Percentiles rank a stretch among this genome's conserved stretches.
Conservation (phyloP, 2,329 filamentous ascomycete genomes). For the Claviceps africana region DNA sequence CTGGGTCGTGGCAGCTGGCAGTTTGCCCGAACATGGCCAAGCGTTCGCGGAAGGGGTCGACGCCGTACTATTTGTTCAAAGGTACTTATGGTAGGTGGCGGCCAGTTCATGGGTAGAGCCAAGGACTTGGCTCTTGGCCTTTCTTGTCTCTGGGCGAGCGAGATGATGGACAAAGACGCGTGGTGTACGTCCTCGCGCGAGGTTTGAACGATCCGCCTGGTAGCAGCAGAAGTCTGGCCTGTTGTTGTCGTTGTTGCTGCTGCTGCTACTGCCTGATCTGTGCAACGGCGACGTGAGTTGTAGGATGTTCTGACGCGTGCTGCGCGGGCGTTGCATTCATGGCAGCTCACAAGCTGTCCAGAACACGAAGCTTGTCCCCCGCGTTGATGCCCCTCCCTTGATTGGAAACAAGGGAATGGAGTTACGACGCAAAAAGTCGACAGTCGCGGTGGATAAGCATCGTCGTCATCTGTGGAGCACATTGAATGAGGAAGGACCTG, state of each 20-base stretch:
- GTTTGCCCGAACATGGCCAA: background rate
- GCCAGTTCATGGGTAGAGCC: background rate
- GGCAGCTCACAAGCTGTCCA: background rate
- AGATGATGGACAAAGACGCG: too few species aligned
- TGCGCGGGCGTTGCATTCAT: background rate
- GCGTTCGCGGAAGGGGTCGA: background rate
- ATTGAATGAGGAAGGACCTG: background rate
- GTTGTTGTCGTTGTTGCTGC: too few species aligned
- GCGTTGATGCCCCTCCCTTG: background rate
- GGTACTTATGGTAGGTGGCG: background rate
- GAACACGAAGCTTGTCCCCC: background rate
- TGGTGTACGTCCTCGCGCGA: too few species aligned
- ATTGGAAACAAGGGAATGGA: background rate
- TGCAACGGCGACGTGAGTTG: background rate
- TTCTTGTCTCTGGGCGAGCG: too few species aligned
- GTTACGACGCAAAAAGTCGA: background rate
- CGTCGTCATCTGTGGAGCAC: slow-evolving; percentile 1
- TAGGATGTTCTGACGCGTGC: background rate
- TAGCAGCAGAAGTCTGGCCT: too few species aligned
- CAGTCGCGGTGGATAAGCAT: background rate
- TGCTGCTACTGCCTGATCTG: background rate
- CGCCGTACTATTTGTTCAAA: background rate
- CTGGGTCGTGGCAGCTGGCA: too few species aligned
- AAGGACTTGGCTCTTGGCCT: background rate
- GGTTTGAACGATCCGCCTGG: too few species aligned